Conservation (phyloP, 352 stramenopile genomes). For the Discostella stelligera region DNA sequence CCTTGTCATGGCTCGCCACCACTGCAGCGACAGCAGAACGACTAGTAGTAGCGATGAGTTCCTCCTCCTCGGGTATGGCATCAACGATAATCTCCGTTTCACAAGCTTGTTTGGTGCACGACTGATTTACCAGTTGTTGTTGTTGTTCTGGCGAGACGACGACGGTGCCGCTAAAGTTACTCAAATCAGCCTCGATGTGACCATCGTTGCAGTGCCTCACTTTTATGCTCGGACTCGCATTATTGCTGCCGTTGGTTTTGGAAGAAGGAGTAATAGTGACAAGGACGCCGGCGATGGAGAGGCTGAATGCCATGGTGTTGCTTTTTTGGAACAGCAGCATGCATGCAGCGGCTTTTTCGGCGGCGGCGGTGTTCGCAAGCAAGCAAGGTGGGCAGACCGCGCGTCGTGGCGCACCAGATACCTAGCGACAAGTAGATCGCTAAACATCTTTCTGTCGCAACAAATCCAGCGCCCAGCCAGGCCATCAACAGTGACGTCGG, state of each 20-base stretch:
- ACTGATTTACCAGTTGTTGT: neutral
- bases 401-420: too few relatives aligned
- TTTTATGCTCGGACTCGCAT: constrained; percentile 13
- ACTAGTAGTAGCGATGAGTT: neutral
- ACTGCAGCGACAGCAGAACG: neutral
- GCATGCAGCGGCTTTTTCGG: too few relatives aligned
- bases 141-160: constrained; percentile 7
- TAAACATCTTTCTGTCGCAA: too few relatives aligned
- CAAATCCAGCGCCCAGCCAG: too few relatives aligned
- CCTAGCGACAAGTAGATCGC: too few relatives aligned
- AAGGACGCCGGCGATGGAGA: constrained; percentile 27
- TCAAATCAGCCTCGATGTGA: constrained; percentile 28
- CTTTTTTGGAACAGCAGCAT: too few relatives aligned
- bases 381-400: too few relatives aligned
- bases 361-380: neutral
- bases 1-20: neutral
- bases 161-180: constrained; percentile 36
- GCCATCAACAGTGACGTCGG: too few relatives aligned
- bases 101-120: neutral
- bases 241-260: neutral
- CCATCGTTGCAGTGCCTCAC: constrained; percentile 26
- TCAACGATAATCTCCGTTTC: constrained; percentile 10
- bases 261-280: constrained; percentile 23
- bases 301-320: constrained; percentile 30
- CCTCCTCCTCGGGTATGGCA: constrained; percentile 17